These are phyloP conservation scores for Fusarium falciforme DNA, from an alignment of 2,329 filamentous ascomycete species.

Conservation along the genomic window DNA sequence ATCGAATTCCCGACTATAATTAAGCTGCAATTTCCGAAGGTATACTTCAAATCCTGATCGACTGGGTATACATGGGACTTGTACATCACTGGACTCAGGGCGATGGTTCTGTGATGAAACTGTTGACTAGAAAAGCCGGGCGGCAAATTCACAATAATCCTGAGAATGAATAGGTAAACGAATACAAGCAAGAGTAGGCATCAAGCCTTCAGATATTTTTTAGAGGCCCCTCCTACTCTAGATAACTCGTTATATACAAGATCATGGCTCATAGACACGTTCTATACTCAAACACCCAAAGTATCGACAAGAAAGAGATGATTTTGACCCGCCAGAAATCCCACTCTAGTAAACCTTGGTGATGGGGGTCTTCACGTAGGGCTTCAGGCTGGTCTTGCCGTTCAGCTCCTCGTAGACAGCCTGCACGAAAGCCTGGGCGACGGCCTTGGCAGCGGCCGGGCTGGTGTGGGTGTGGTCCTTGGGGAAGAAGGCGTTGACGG, in stretches of 20 bases:
- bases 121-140: not conserved
- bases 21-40: too few species aligned
- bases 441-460: slow-evolving; percentile 64
- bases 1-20: not conserved
- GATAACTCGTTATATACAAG: not conserved
- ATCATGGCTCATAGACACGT: not conserved
- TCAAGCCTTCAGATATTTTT: not conserved
- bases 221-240: not conserved
- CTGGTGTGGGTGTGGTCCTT: slow-evolving; percentile 73
- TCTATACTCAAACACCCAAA: not conserved
- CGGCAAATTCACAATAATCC: not conserved
- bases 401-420: slow-evolving; percentile 46
- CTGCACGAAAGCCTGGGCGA: slow-evolving; percentile 64
- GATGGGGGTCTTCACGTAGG: slow-evolving; percentile 43
- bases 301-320: not conserved
- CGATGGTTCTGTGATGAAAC: too few species aligned
- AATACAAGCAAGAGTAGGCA: not conserved
- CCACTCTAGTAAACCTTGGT: slow-evolving; percentile 35
- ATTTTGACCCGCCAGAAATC: not conserved
- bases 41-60: too few species aligned
- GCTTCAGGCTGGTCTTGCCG: slow-evolving; percentile 41
- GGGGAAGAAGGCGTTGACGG: slow-evolving; percentile 66
- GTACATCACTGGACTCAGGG: too few species aligned
- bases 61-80: too few species aligned
- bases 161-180: accelerated